Evolutionary conservation across 495 filamentous ascomycete genomes (phyloP), one percentile per base, ranked within the genome.

Genomic region (Symbiotaphrina buchneri): DNA sequence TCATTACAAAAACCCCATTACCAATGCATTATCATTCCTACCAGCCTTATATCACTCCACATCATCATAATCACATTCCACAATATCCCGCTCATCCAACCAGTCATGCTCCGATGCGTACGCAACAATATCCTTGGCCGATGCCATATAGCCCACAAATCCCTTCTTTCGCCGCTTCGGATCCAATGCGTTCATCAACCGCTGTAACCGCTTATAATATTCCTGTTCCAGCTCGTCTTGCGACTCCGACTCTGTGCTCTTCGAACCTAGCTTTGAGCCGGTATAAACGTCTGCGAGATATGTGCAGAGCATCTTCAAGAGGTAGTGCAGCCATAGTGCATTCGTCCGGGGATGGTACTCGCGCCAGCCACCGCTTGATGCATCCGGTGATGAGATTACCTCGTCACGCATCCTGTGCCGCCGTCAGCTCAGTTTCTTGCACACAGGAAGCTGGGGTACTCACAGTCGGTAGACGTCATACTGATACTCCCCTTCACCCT

Each of bases 401-500:
- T 15, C 19, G 15, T 15, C 28, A 30, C 1, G 10, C 8, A 3
- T 14, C 10, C 28, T 10, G 14, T 10, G n/a, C n/a, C n/a, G n/a
- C n/a, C n/a, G n/a, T n/a, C 28, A 30, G 15, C 14, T 18, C 19
- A 14, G 2, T 30, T 2, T 10, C 14, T 10, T 30, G 1, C 15
- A 18, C 28, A 30, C 14, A 1, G 15, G 14, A 10, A 3, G 14
- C 14, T 4, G 28, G 13, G 30, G 10, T 6, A 45, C 41, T 17
- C 34, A 46, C 45, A 33, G 35, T 21, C 43, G 31, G 22, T 51
- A 51, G 11, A 33, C 40, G 26, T 48, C 41, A 27, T 37, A 51
- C 35, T 51, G 47, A 13, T 40, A 36, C 3, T 33, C 30, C 2
- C 27, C 34, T 7, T 22, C 10, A 6, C 31, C 39, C 20, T 28